Evolutionary conservation across 805 yeast species (phyloP).

Genomic region (Saturnispora silvae): DNA sequence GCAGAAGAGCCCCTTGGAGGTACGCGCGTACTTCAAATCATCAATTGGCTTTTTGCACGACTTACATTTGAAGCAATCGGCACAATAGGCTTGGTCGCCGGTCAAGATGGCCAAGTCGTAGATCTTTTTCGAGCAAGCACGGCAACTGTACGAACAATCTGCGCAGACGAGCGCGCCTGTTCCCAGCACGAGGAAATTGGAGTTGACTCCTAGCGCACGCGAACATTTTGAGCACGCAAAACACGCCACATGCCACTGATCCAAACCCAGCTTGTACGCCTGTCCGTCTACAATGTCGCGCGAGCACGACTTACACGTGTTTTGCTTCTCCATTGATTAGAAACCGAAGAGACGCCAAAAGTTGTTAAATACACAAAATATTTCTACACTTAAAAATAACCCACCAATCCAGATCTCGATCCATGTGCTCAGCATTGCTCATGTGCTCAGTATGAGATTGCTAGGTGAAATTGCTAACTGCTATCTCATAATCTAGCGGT

Average conservation of each 20-base stretch:
- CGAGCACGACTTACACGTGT: conserved; percentile 30
- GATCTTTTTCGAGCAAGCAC: conserved; percentile 74
- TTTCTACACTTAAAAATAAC: too few species aligned
- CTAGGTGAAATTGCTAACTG: too few species aligned
- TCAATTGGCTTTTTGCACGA: conserved; percentile 79
- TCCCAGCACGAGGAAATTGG: conserved; percentile 84
- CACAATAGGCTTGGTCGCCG: conserved; percentile 91
- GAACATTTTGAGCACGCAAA: conserved; percentile 83
- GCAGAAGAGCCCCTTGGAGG: conserved; percentile 87
- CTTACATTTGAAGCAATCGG: conserved; percentile 80
- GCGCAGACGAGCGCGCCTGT: conserved; percentile 87
- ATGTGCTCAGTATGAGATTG: conserved; percentile 30
- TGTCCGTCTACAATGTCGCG: conserved; percentile 73
- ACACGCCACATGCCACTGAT: conserved; percentile 93
- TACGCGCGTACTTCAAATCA: conserved; percentile 83
- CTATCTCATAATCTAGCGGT: too few species aligned
- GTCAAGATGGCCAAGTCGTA: conserved; percentile 90
- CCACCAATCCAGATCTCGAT: too few species aligned
- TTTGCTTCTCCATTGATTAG: conserved; percentile 1
- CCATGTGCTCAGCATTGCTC: conserved; percentile 18
- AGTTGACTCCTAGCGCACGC: conserved; percentile 69
- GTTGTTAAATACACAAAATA: too few species aligned
- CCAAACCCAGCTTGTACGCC: conserved; percentile 89
- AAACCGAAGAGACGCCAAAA: not conserved
- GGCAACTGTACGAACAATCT: conserved; percentile 86